Conservation (phyloP, 768 basidiomycete species). For the Serendipita sp. region DNA sequence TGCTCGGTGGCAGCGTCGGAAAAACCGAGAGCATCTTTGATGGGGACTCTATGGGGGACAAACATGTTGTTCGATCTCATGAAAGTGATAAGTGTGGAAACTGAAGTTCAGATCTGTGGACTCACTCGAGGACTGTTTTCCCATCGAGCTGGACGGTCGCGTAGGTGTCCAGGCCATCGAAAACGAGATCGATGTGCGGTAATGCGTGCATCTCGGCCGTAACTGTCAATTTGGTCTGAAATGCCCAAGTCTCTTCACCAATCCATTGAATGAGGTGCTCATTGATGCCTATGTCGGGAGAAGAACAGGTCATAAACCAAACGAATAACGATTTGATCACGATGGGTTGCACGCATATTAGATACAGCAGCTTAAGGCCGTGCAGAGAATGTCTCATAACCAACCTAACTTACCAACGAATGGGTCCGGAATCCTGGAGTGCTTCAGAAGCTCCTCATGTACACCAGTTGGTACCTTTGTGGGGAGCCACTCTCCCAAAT, state of each 20-base stretch:
- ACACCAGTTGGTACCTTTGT: slow-evolving; percentile 67
- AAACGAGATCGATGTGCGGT: slow-evolving; percentile 54
- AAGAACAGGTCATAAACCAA: neutral
- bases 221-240: slow-evolving; percentile 49
- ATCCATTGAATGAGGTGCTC: slow-evolving; percentile 95
- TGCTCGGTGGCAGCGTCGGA: slow-evolving; percentile 32
- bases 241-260: slow-evolving; percentile 75
- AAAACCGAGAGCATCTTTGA: slow-evolving; percentile 37
- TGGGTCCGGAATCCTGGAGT: slow-evolving; percentile 66
- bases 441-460: slow-evolving; percentile 69
- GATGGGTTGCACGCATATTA: neutral
- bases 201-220: slow-evolving; percentile 30
- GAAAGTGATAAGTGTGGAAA: neutral
- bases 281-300: slow-evolving; percentile 45
- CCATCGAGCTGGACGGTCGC: slow-evolving; percentile 60
- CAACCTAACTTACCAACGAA: slow-evolving; percentile 30
- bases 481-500: slow-evolving; percentile 50
- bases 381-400: neutral
- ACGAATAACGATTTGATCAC: neutral
- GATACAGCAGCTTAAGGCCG: no score
- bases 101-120: neutral
- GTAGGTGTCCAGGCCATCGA: slow-evolving; percentile 88
- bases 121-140: slow-evolving; percentile 44
- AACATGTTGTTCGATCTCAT: slow-evolving; percentile 71
- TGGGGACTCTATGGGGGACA: slow-evolving; percentile 47